Evolutionary conservation across 352 stramenopile species (phyloP).

Genomic region (Globisporangium radiosum): DNA sequence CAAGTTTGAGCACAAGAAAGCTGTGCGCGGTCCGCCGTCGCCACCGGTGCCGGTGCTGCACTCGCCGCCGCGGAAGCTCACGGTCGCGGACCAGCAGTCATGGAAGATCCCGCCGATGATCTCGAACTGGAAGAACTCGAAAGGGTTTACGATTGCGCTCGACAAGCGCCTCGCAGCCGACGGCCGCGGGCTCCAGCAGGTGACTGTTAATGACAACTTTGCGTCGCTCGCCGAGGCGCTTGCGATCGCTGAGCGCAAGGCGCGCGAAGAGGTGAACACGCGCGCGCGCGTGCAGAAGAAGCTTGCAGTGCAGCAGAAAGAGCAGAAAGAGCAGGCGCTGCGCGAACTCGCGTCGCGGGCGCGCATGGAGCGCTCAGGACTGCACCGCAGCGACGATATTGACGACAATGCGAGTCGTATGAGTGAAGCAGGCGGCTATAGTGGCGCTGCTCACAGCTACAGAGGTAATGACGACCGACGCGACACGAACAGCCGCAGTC

Average conservation of each 20-base stretch:
- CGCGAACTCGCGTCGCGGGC: slow-evolving; percentile 91
- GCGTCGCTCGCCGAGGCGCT: slow-evolving; percentile 95
- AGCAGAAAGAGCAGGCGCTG: slow-evolving; percentile 95
- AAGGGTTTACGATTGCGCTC: slow-evolving; percentile 98
- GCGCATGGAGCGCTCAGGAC: slow-evolving; percentile 88
- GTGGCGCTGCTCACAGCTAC: too few species aligned
- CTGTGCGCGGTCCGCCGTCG: slow-evolving; percentile 84
- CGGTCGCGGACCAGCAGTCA: slow-evolving; percentile 90
- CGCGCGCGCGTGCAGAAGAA: slow-evolving; percentile 88
- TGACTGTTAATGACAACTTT: slow-evolving; percentile 98
- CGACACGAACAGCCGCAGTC: too few species aligned
- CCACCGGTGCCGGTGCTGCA: slow-evolving; percentile 90
- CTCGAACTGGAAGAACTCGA: slow-evolving; percentile 99
- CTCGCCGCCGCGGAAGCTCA: slow-evolving; percentile 90
- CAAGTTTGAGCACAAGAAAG: slow-evolving; percentile 99
- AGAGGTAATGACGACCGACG: too few species aligned
- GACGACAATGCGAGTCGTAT: slow-evolving; percentile 21
- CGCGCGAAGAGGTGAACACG: slow-evolving; percentile 95
- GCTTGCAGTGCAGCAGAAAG: slow-evolving; percentile 89
- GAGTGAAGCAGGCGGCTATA: too few species aligned
- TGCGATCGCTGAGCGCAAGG: slow-evolving; percentile 97
- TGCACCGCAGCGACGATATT: slow-evolving; percentile 25
- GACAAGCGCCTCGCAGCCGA: slow-evolving; percentile 98
- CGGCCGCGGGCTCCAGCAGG: slow-evolving; percentile 93
- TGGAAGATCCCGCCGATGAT: slow-evolving; percentile 99